Evolutionary conservation across 2,329 filamentous ascomycete species (phyloP).

Genomic region (Ilyonectria sp.): DNA sequence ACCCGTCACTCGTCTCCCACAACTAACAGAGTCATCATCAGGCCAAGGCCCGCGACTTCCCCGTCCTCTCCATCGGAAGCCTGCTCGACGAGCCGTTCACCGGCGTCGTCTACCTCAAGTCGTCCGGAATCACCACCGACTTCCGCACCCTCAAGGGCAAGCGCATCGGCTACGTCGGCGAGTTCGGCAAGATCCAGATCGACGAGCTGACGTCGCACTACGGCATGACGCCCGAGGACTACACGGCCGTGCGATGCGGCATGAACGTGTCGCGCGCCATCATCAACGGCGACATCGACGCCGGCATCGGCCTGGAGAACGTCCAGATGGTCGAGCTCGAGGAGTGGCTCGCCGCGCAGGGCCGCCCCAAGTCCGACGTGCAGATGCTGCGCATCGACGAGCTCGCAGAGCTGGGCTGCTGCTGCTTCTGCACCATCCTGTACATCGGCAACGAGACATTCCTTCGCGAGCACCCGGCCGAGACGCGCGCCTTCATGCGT

Average conservation of each 20-base stretch:
- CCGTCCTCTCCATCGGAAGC: slow-evolving; percentile 80
- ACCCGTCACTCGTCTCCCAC: not conserved
- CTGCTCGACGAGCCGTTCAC: slow-evolving; percentile 87
- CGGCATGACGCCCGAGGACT: slow-evolving; percentile 80
- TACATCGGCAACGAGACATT: slow-evolving; percentile 86
- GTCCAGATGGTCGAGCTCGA: slow-evolving; percentile 88
- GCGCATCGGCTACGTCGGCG: slow-evolving; percentile 84
- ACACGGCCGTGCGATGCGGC: slow-evolving; percentile 83
- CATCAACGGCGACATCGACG: slow-evolving; percentile 80
- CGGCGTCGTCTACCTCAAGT: slow-evolving; percentile 82
- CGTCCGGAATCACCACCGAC: slow-evolving; percentile 81
- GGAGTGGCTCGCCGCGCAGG: slow-evolving; percentile 78
- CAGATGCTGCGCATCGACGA: slow-evolving; percentile 88
- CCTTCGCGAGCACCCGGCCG: slow-evolving; percentile 75
- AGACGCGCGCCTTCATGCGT: slow-evolving; percentile 77
- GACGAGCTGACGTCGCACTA: slow-evolving; percentile 86
- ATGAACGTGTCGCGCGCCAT: slow-evolving; percentile 88
- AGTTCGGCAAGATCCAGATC: slow-evolving; percentile 88
- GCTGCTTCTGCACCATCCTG: slow-evolving; percentile 87
- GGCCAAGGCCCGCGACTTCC: slow-evolving; percentile 83
- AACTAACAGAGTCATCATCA: slow-evolving; percentile 47
- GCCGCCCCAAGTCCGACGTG: slow-evolving; percentile 76
- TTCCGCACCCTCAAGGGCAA: slow-evolving; percentile 83
- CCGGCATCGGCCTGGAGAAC: slow-evolving; percentile 84
- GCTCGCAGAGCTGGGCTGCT: slow-evolving; percentile 84